phyloP scores from a whole-genome alignment of 192 early-diverging fungal species.

The Coemansia nantahalensis region DNA sequence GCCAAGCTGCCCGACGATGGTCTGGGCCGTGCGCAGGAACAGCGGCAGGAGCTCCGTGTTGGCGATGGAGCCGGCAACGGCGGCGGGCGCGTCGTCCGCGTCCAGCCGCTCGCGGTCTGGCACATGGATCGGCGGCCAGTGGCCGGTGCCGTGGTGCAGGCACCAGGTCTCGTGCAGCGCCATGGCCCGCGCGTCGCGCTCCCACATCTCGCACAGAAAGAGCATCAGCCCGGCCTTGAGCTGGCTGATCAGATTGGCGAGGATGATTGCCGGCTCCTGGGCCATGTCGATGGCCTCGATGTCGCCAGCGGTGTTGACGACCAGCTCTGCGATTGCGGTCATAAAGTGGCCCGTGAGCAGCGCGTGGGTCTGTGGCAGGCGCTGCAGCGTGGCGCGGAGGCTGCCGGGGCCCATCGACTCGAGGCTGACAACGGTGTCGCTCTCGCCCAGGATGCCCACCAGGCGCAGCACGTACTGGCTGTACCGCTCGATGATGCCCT shows the following conservation, averaged over 20 bases:
- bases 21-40: conserved; percentile 47
- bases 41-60: conserved; percentile 50
- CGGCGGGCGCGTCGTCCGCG: conserved; percentile 21
- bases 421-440: conserved; percentile 19
- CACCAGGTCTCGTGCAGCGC: conserved; percentile 48
- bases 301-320: conserved; percentile 77
- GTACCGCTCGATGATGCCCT: conserved; percentile 46
- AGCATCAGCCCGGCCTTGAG: conserved; percentile 73
- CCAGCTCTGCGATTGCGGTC: conserved; percentile 67
- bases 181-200: conserved; percentile 60
- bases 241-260: conserved; percentile 69
- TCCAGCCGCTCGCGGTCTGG: conserved; percentile 24
- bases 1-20: conserved; percentile 32
- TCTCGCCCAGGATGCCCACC: conserved; percentile 40
- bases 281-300: conserved; percentile 71
- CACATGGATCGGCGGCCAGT: conserved; percentile 49
- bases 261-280: conserved; percentile 63
- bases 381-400: conserved; percentile 33
- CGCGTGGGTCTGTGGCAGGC: conserved; percentile 57
- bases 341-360: conserved; percentile 72
- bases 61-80: conserved; percentile 36
- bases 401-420: conserved; percentile 12
- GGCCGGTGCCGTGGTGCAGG: conserved; percentile 43
- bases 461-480: conserved; percentile 49
- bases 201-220: conserved; percentile 72